Conservation (phyloP, 1,284 basidiomycete species). For the Meira nashicola region DNA sequence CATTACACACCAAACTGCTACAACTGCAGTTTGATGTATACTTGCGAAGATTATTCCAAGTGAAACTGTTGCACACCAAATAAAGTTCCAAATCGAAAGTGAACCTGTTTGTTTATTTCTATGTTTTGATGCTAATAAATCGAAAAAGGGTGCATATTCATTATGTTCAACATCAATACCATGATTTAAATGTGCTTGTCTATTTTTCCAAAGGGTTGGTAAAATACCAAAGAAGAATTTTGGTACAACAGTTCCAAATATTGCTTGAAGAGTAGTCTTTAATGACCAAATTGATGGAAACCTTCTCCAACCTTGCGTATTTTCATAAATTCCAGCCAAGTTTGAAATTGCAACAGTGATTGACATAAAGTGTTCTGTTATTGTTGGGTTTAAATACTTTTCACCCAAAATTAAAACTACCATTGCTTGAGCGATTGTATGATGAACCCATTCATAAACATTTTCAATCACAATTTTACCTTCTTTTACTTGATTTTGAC, state of each 20-base stretch:
- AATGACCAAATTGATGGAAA: slow-evolving; percentile 13
- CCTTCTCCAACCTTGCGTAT: slow-evolving; percentile 12
- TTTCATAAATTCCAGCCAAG: slow-evolving; percentile 16
- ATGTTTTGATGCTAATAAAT: slow-evolving; percentile 13
- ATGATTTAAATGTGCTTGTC: slow-evolving; percentile 10
- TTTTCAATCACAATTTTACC: slow-evolving; percentile 10
- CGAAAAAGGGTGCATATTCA: slow-evolving; percentile 16
- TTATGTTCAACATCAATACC: slow-evolving; percentile 12
- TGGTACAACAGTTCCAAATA: slow-evolving; percentile 15
- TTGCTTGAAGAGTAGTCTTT: slow-evolving; percentile 14
- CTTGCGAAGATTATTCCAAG: slow-evolving; percentile 17
- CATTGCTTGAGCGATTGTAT: slow-evolving; percentile 16
- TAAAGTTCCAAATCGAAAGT: slow-evolving; percentile 15
- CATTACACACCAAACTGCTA: slow-evolving; percentile 16
- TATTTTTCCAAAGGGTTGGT: slow-evolving; percentile 12
- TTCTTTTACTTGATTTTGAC: neutral
- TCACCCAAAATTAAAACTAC: slow-evolving; percentile 16
- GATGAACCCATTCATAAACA: slow-evolving; percentile 15
- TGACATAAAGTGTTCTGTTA: slow-evolving; percentile 15
- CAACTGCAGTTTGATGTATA: slow-evolving; percentile 17
- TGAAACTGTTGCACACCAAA: slow-evolving; percentile 15
- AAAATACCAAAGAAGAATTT: slow-evolving; percentile 17
- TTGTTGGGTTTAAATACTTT: slow-evolving; percentile 11
- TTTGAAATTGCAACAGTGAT: slow-evolving; percentile 15
- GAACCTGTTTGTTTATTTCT: slow-evolving; percentile 13